phyloP scores from a whole-genome alignment of 768 basidiomycete species.

The Calvatia gigantea region DNA sequence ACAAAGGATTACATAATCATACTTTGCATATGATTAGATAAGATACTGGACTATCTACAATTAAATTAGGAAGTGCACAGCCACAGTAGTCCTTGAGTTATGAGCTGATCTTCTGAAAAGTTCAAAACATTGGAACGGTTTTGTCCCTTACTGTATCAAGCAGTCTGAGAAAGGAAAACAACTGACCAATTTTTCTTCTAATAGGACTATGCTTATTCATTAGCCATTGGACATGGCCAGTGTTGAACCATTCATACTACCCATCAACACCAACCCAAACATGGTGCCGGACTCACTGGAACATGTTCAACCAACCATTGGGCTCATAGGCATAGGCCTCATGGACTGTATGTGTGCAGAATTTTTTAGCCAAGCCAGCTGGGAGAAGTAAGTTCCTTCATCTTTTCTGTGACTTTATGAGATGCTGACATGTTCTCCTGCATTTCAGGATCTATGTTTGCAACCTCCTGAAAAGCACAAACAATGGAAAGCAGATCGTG shows the following conservation, averaged over 20 bases:
- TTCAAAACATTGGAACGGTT: too few relatives aligned
- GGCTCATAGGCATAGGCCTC: conserved; percentile 95
- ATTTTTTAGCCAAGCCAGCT: conserved; percentile 73
- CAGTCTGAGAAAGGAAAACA: too few relatives aligned
- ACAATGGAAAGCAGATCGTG: conserved; percentile 52
- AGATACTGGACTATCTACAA: too few relatives aligned
- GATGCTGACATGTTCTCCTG: conserved; percentile 6
- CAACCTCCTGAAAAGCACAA: conserved; percentile 74
- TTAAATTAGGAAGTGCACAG: too few relatives aligned
- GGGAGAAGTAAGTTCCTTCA: conserved; percentile 60
- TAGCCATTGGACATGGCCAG: not conserved
- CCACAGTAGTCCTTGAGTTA: too few relatives aligned
- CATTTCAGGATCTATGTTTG: conserved; percentile 79
- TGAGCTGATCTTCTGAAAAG: too few relatives aligned
- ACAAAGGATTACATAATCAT: too few relatives aligned
- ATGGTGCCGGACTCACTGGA: conserved; percentile 29
- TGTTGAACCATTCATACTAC: conserved; percentile 11
- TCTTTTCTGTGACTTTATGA: not conserved
- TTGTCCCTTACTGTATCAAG: too few relatives aligned
- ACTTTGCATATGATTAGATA: too few relatives aligned
- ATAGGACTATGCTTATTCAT: not conserved
- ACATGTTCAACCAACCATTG: conserved; percentile 69
- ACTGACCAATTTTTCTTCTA: not conserved
- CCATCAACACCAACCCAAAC: conserved; percentile 26
- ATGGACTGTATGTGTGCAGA: conserved; percentile 96